A percentile compares a stretch with the other conserved stretches of the same genome.
These are phyloP conservation scores for Panellus pusillus DNA, from an alignment of 768 basidiomycete species.

Conservation along the genomic window DNA sequence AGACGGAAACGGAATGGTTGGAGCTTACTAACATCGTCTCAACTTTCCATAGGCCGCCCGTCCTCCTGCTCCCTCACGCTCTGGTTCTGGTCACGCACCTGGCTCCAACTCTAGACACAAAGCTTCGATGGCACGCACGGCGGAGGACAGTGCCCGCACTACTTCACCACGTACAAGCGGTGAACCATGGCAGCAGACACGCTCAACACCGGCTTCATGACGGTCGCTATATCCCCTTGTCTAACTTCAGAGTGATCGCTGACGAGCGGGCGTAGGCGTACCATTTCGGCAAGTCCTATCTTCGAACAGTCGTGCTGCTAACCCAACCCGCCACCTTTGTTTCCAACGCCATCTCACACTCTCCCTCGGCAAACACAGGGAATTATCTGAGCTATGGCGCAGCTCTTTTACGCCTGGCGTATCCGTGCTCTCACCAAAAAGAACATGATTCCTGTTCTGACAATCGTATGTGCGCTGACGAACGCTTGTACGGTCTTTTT, in stretches of 20 bases:
- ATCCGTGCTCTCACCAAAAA: constrained; percentile 21
- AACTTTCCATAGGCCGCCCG: too few relatives aligned
- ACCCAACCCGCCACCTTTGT: background rate
- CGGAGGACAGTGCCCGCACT: too few relatives aligned
- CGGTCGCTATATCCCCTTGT: constrained; percentile 20
- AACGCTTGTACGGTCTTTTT: constrained; percentile 19
- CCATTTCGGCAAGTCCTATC: constrained; percentile 30
- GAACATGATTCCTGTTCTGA: constrained; percentile 9
- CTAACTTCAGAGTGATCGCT: background rate
- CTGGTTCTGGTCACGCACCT: too few relatives aligned
- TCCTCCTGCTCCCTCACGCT: too few relatives aligned
- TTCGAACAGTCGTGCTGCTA: background rate
- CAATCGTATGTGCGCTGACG: constrained; percentile 17
- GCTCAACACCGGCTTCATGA: constrained; percentile 36
- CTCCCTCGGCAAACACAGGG: constrained; percentile 11
- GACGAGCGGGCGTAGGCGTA: background rate
- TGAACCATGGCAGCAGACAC: constrained; percentile 38
- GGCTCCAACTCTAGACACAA: too few relatives aligned
- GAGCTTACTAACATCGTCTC: too few relatives aligned
- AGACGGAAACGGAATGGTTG: too few relatives aligned
- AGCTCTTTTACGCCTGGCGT: constrained; percentile 30
- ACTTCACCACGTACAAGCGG: constrained; percentile 25
- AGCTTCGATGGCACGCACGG: too few relatives aligned
- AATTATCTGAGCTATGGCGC: constrained; percentile 25
- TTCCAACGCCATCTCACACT: background rate